Base-by-base conservation (phyloP, 805 yeast genomes). In the Suhomyces pyralidae region DNA sequence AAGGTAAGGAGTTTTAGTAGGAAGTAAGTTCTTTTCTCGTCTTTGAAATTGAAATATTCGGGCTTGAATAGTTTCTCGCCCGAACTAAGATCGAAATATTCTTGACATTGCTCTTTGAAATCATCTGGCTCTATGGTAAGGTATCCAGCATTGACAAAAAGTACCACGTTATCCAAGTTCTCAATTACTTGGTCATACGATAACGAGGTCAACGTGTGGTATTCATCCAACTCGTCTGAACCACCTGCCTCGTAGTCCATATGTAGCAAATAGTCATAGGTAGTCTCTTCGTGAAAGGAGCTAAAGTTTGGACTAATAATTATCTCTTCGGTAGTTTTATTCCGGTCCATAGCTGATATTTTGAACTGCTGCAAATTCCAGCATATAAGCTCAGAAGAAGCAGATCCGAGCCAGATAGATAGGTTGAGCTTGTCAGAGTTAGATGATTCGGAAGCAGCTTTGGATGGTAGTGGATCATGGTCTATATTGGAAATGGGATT, bases 61-160 rank as follows among this genome's bases (percentile, higher is more conserved):
- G 44, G 20, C 19, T 28, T 40, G 25, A 47, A 20, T 32, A 12
- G 24, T 9, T 38, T 30, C n/a, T 45, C 24, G 20, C 8, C 3
- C 7, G 49, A 20, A 1, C 61, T 64, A 7, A 54, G 32, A 1
- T 51, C 49, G 40, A 62, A 67, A 45, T 61, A 63, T 4, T 12
- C 8, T 30, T 30, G 45, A 7, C 59, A 43, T 36, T 45, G 56
- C 9, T 30, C 22, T 28, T 53, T 51, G 49, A 65, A 65, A 8
- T 60, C 58, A 14, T 28, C 49, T 1, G 66, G 61, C 43, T 65
- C 63, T 9, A 67, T 50, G 1, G 67, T 64, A 28, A 67, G 52
- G 42, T 66, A 66, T 2, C 70, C 69, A 7, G 61, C 52, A 46
- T 62, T 64, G 3, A 66, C 46, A 46, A 64, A 67, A 6, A 48